Base-by-base conservation (phyloP, 192 early-diverging fungal species). In the Coemansia sp. region DNA sequence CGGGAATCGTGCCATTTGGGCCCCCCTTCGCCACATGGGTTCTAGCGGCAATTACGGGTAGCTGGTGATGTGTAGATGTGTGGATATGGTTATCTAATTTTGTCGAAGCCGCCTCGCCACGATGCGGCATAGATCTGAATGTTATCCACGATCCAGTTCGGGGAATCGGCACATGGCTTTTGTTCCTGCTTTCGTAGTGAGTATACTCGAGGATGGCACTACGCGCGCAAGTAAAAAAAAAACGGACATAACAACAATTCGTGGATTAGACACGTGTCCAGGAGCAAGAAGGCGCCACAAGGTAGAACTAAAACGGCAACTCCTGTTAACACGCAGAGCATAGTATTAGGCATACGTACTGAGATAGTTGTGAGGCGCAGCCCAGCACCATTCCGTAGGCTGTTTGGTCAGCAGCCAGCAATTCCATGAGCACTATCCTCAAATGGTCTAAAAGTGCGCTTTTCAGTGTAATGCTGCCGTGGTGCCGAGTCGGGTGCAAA, bases 121-220 rank as follows among this genome's bases (percentile, higher is more conserved):
- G 35, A 40, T 14, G 36, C 11, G 59, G 37, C 59, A 36, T 35
- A 17, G 35, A 11, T 34, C 59, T 40, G 37, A 60, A 60, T 19
- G 59, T 60, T n/a, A 36, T 41, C 62, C 62, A 63, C 24, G 62
- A 46, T 8, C 62, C 62, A 14, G 42, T 27, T 63, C 17, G 27
- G 4, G 62, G 62, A 33, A 63, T 63, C 29, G 62, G 62, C 33
- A 39, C 37, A 42, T 31, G 31, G 29, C 29, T 24, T 17, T 16
- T 31, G 36, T 17, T 14, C 11, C 27, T 31, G 34, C 10, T 13
- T 45, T 63, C 34, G 29, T 33, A 63, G 41, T 63, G 62, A 11
- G 62, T 63, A 31, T 44, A 63, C 37, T 46, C 40, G 29, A 27
- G 24, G 17, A 45, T 6, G 11, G 7, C n/a, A 2, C 62, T 63